Percentiles rank a stretch among this genome's conserved stretches.
Evolutionary conservation across 163 green algal species (phyloP).

Genomic region (Chlamydomonas reinhardtii): DNA sequence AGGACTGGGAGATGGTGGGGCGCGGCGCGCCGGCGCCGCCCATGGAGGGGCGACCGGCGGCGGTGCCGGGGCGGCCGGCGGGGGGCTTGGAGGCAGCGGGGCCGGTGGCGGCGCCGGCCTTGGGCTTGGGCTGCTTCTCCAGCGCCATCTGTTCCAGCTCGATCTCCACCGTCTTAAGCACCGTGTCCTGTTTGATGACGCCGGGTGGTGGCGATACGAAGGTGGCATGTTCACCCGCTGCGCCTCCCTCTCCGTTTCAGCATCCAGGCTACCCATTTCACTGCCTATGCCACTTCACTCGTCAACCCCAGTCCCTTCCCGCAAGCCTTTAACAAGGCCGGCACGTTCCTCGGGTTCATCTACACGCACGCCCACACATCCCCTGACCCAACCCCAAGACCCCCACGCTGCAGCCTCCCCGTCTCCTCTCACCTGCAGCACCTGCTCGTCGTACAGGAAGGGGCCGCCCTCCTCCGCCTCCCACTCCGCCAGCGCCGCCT

Average conservation of each 20-base stretch:
- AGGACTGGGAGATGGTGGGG: neutral
- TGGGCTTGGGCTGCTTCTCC: constrained; percentile 28
- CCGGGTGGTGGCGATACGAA: neutral
- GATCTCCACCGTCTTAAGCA: constrained; percentile 19
- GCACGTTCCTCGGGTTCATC: too few relatives aligned
- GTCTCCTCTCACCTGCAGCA: constrained; percentile 51
- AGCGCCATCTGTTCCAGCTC: constrained; percentile 36
- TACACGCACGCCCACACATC: neutral
- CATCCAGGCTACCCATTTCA: too few relatives aligned
- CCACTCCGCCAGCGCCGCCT: constrained; percentile 59
- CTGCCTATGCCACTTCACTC: too few relatives aligned
- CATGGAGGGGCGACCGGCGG: neutral
- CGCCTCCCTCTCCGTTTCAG: too few relatives aligned
- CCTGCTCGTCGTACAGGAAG: constrained; percentile 69
- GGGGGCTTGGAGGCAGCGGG: neutral
- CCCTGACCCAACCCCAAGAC: neutral
- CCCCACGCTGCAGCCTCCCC: neutral
- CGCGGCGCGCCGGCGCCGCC: neutral
- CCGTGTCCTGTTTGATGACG: constrained; percentile 14
- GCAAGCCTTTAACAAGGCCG: too few relatives aligned
- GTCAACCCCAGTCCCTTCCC: too few relatives aligned
- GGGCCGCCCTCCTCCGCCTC: constrained; percentile 53
- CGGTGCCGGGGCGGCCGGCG: neutral
- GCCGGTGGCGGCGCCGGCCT: neutral
- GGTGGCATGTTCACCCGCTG: too few relatives aligned